Evolutionary conservation across 306 rosid species (phyloP).

Genomic region (Sindora glabra): DNA sequence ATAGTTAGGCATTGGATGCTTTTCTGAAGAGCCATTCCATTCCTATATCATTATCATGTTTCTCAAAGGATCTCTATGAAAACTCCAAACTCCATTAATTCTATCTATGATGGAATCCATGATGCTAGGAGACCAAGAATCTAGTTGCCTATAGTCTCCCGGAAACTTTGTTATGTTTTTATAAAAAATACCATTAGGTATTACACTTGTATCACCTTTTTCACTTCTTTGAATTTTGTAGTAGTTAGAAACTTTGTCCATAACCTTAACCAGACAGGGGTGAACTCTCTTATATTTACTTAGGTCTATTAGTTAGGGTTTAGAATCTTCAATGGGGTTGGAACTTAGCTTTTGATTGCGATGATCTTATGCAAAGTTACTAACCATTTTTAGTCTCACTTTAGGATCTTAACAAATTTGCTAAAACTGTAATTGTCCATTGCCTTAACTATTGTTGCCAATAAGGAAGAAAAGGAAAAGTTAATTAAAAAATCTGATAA

Average conservation of each 20-base stretch:
- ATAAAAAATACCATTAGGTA: not conserved
- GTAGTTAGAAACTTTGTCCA: not conserved
- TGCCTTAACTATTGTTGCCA: too few relatives aligned
- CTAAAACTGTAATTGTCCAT: too few relatives aligned
- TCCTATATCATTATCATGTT: not conserved
- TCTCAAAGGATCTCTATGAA: not conserved
- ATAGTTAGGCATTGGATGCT: not conserved
- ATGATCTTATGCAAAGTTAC: too few relatives aligned
- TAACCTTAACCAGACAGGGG: not conserved
- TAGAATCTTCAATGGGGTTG: not conserved
- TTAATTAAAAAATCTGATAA: too few relatives aligned
- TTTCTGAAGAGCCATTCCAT: not conserved
- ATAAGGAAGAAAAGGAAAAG: too few relatives aligned
- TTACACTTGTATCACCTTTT: not conserved
- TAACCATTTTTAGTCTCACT: too few relatives aligned
- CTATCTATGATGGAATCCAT: slow-evolving; percentile 11
- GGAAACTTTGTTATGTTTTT: too few relatives aligned
- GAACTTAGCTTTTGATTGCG: not conserved
- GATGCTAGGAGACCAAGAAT: slow-evolving; percentile 11
- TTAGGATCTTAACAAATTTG: too few relatives aligned
- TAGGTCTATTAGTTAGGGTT: not conserved
- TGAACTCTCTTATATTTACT: too few relatives aligned
- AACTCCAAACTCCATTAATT: not conserved
- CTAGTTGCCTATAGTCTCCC: too few relatives aligned
- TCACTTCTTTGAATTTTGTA: not conserved